Conservation (phyloP, 176 grass and related monocot genomes). For the Luzula sylvatica region DNA sequence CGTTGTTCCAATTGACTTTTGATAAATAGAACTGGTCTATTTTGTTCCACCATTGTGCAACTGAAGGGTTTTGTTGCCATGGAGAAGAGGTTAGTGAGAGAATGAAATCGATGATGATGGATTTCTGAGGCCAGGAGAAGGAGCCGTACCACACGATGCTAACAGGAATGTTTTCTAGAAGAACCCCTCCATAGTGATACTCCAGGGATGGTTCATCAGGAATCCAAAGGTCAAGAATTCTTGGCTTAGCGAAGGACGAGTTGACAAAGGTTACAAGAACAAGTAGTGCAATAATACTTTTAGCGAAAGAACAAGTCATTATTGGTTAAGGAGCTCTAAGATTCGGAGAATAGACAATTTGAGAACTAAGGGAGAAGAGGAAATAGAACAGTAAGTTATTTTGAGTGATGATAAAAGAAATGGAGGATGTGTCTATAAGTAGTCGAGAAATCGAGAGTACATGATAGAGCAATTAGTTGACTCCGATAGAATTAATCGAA, state of each 20-base stretch:
- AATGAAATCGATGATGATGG: conserved; percentile 30
- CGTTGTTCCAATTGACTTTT: not conserved
- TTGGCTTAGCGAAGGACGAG: conserved; percentile 14
- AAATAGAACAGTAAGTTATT: not conserved
- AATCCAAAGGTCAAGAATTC: conserved; percentile 39
- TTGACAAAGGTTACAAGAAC: conserved; percentile 22
- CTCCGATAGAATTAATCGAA: no score
- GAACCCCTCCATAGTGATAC: conserved; percentile 30
- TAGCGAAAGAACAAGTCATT: conserved; percentile 32
- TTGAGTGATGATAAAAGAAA: conserved; percentile 2
- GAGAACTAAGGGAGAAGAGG: not conserved
- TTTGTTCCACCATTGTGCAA: conserved; percentile 34
- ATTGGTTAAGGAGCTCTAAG: not conserved
- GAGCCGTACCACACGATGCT: conserved; percentile 31
- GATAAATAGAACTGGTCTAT: conserved; percentile 30
- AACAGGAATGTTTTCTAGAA: conserved; percentile 22
- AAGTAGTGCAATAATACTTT: conserved; percentile 7
- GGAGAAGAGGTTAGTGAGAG: conserved; percentile 11
- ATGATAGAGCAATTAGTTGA: no score
- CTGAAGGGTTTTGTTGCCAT: conserved; percentile 16
- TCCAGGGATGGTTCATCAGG: not conserved
- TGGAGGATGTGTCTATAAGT: conserved; percentile 8
- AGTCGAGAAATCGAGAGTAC: not conserved
- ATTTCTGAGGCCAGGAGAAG: conserved; percentile 20
- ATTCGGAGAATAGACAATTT: not conserved